These are phyloP conservation scores for Aspergillus asperescens DNA, from an alignment of 495 filamentous ascomycete genomes.

Conservation along the genomic window DNA sequence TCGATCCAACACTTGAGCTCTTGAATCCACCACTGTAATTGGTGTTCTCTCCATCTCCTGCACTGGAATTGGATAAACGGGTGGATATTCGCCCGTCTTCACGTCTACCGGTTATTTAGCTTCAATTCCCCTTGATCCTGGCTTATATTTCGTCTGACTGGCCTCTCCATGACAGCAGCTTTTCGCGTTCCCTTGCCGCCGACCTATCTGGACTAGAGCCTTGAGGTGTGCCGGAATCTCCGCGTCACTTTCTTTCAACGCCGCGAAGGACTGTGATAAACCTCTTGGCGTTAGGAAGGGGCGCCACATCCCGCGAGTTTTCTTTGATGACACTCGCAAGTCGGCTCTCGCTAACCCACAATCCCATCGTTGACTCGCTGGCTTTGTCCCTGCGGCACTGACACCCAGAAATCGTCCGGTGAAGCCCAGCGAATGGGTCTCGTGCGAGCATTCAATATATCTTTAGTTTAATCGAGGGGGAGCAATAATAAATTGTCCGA, in stretches of 20 bases:
- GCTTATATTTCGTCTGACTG: slow-evolving; percentile 11
- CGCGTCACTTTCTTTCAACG: slow-evolving; percentile 15
- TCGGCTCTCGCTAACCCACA: slow-evolving; percentile 7
- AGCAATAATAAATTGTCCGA: neutral
- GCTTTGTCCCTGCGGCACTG: neutral
- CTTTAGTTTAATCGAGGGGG: neutral
- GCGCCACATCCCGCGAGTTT: slow-evolving; percentile 15
- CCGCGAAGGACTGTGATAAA: slow-evolving; percentile 5
- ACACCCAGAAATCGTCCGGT: neutral
- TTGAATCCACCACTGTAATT: slow-evolving; percentile 1
- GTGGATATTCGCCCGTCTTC: slow-evolving; percentile 5
- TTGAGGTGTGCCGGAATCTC: slow-evolving; percentile 14
- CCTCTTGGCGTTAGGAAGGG: slow-evolving; percentile 16
- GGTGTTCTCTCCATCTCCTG: slow-evolving; percentile 1
- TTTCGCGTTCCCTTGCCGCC: neutral
- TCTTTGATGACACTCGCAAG: slow-evolving; percentile 4
- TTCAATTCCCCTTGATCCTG: slow-evolving; percentile 7
- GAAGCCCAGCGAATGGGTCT: neutral
- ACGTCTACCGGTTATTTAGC: slow-evolving; percentile 2
- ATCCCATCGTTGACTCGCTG: slow-evolving; percentile 3
- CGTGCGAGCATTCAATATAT: neutral
- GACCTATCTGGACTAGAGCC: slow-evolving; percentile 11
- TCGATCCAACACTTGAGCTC: slow-evolving; percentile 9
- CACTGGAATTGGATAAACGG: neutral
- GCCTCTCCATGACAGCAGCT: slow-evolving; percentile 4